These are phyloP conservation scores for Teunomyces kruisii DNA, from an alignment of 805 yeast genomes.

Conservation along the genomic window DNA sequence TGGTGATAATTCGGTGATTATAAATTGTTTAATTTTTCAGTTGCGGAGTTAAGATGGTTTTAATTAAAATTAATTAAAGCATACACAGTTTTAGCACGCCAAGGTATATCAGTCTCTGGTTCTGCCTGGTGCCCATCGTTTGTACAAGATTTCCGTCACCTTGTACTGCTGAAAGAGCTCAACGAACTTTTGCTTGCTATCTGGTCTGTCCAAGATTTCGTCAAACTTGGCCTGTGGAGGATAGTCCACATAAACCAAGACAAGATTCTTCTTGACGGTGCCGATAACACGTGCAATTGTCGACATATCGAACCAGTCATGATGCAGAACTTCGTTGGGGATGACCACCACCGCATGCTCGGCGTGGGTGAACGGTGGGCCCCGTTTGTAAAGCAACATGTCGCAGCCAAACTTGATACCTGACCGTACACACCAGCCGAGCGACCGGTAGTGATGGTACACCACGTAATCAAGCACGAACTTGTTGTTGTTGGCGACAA, in stretches of 20 bases:
- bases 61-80: no score
- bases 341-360: conserved; percentile 69
- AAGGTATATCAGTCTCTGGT: conserved; percentile 66
- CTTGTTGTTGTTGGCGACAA: conserved; percentile 9
- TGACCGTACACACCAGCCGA: conserved; percentile 92
- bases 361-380: conserved; percentile 96
- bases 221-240: conserved; percentile 41
- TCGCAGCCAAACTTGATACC: conserved; percentile 95
- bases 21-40: not conserved
- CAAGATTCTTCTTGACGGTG: conserved; percentile 78
- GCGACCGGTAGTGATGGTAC: conserved; percentile 82
- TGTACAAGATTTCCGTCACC: conserved; percentile 66
- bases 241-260: conserved; percentile 63
- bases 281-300: conserved; percentile 78
- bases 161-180: conserved; percentile 43
- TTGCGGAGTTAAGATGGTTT: not conserved
- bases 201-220: conserved; percentile 12
- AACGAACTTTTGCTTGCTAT: conserved; percentile 16
- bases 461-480: conserved; percentile 63
- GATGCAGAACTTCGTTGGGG: conserved; percentile 31
- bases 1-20: not conserved
- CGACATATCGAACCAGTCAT: conserved; percentile 60
- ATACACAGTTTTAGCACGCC: not conserved
- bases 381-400: conserved; percentile 76
- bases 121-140: conserved; percentile 83